These are phyloP conservation scores for Helminthosporium solani DNA, from an alignment of 2,329 filamentous ascomycete species.

Conservation along the genomic window DNA sequence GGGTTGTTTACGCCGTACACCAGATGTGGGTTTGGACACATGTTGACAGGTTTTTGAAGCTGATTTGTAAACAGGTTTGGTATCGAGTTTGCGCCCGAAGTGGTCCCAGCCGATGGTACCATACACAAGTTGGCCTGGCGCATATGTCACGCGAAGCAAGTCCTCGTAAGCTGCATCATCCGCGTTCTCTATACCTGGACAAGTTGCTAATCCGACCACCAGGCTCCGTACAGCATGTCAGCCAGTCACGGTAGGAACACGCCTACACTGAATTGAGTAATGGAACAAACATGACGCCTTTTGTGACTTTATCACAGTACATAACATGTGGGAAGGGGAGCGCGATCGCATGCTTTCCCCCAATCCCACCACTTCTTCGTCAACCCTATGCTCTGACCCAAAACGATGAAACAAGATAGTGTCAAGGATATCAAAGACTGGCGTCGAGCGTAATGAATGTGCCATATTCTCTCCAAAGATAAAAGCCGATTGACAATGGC, in stretches of 20 bases:
- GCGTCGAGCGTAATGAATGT: too few relatives aligned
- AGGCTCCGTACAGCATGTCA: constrained; percentile 54
- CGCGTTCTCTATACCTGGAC: background rate
- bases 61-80: constrained; percentile 62
- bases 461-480: too few relatives aligned
- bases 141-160: constrained; percentile 93
- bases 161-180: constrained; percentile 65
- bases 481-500: too few relatives aligned
- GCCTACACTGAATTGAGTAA: constrained; percentile 19
- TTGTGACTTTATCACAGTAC: too few relatives aligned
- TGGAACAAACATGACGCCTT: background rate
- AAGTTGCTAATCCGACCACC: background rate
- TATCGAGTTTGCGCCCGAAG: constrained; percentile 89
- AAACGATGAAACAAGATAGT: too few relatives aligned
- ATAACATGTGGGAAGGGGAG: too few relatives aligned
- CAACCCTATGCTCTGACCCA: too few relatives aligned
- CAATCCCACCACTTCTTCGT: too few relatives aligned
- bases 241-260: constrained; percentile 45
- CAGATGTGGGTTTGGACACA: constrained; percentile 66
- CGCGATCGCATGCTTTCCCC: too few relatives aligned
- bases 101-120: constrained; percentile 88
- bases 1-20: constrained; percentile 90
- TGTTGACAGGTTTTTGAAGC: background rate
- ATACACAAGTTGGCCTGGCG: constrained; percentile 90
- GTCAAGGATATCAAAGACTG: too few relatives aligned